Base-by-base conservation (phyloP, 164 flowering plant species). In the Sextonia rubra region DNA sequence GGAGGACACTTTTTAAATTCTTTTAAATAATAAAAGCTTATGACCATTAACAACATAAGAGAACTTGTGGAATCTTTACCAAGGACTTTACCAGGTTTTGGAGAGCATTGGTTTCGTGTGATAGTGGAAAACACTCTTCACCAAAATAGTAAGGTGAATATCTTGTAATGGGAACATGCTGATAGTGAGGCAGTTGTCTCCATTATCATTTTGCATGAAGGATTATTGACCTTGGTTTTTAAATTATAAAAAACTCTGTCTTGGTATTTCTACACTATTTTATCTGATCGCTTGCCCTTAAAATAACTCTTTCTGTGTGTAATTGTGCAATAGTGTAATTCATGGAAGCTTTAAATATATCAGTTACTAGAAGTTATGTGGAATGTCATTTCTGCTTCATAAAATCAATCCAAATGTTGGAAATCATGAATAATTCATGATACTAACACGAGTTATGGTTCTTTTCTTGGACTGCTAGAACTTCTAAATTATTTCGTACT, bases 301-400 rank as follows among this genome's bases (percentile, higher is more conserved):
- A 15, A n/a, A 8, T 25, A 12, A 24, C 23, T 25, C 20, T 27
- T 26, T 64, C 17, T 64, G 29, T 29, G 47, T 64, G 26, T 26
- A 15, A 14, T 64, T 30, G 20, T 64, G 68, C 27, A 32, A 32
- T 29, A 18, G 37, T 66, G 25, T 37, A 37, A n/a, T 20, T 32
- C 69, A 37, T n/a, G 48, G 52, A 66, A 66, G 12, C 37, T 32
- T 32, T 66, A 37, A 64, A 64, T 27, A n/a, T 32, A 32, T 32
- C 25, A 2, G 8, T 27, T 44, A 0, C 17, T 18, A 44, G 15
- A 4, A 6, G 12, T 66, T 48, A 52, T 52, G 4, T 52, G 58
- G 1, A 2, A 7, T 32, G 44, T 6, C 58, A 52, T 52, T 17
- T 3, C 15, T 15, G 58, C 14, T 52, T 52, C 58, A 61, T 61